phyloP scores from a whole-genome alignment of 345 rosid genomes.

The Rhizophora mangle region DNA sequence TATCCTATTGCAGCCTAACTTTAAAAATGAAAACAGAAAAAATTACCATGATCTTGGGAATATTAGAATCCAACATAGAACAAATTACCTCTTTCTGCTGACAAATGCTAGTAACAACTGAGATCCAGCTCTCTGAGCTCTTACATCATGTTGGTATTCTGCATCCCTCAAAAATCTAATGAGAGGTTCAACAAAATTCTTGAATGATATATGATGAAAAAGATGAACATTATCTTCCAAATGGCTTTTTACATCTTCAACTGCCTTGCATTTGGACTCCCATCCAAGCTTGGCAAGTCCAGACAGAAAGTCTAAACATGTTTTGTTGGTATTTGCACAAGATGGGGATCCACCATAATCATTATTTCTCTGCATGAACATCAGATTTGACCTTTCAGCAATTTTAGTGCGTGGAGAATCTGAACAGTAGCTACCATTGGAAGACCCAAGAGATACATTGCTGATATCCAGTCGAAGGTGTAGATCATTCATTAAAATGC shows the following conservation, averaged over 20 bases:
- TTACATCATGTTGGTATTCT: constrained; percentile 34
- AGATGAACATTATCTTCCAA: constrained; percentile 36
- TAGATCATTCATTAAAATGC: constrained; percentile 55
- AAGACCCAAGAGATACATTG: constrained; percentile 54
- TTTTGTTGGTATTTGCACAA: constrained; percentile 21
- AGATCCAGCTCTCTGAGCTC: constrained; percentile 49
- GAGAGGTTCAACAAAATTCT: constrained; percentile 52
- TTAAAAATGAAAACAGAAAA: too few relatives aligned
- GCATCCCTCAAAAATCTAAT: constrained; percentile 53
- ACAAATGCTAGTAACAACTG: constrained; percentile 47
- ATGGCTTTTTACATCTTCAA: constrained; percentile 45
- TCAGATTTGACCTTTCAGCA: constrained; percentile 30
- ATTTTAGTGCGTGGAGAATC: constrained; percentile 34
- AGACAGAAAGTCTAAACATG: constrained; percentile 36
- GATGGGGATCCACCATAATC: constrained; percentile 22
- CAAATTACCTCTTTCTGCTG: constrained; percentile 45
- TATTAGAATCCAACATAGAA: background rate
- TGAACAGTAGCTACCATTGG: constrained; percentile 19
- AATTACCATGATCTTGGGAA: too few relatives aligned
- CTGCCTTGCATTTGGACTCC: constrained; percentile 52
- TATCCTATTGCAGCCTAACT: too few relatives aligned
- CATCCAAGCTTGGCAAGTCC: constrained; percentile 48
- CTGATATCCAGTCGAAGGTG: constrained; percentile 52
- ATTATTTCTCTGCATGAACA: constrained; percentile 21
- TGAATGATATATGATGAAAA: constrained; percentile 40